Conservation (phyloP, 2,329 filamentous ascomycete genomes). For the Neonectria hederae region DNA sequence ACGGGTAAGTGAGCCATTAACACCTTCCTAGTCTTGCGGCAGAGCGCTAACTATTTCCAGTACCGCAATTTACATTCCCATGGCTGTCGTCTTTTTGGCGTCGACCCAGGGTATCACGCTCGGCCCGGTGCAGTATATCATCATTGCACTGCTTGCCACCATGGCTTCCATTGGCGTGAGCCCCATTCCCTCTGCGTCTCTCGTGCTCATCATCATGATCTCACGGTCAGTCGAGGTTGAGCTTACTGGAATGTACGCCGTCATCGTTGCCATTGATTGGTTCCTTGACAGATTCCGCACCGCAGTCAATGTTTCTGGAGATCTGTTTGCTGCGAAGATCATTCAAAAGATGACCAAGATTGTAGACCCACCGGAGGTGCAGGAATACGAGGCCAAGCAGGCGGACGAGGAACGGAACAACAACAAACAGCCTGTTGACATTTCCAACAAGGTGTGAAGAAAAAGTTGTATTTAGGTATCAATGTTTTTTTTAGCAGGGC, state of each 20-base stretch:
- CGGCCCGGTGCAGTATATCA: conserved; percentile 56
- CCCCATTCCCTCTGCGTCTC: conserved; percentile 61
- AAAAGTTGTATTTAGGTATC: neutral
- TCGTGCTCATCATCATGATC: conserved; percentile 63
- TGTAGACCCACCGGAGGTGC: conserved; percentile 29
- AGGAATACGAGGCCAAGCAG: conserved; percentile 32
- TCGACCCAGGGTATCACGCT: conserved; percentile 58
- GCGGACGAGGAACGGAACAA: conserved; percentile 16
- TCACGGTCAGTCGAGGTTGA: conserved; percentile 55
- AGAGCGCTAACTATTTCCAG: conserved; percentile 34
- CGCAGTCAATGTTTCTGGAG: conserved; percentile 60
- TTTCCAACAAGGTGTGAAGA: conserved; percentile 34
- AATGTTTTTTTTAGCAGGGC: conserved; percentile 21
- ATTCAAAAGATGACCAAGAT: conserved; percentile 41
- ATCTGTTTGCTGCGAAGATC: conserved; percentile 50
- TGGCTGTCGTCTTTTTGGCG: conserved; percentile 62
- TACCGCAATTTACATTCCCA: conserved; percentile 65
- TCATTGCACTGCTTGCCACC: conserved; percentile 59
- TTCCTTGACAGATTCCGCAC: conserved; percentile 66
- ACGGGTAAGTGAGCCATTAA: conserved; percentile 46
- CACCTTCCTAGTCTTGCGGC: neutral
- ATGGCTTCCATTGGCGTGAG: conserved; percentile 63
- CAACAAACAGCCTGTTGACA: conserved; percentile 19
- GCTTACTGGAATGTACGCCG: conserved; percentile 60
- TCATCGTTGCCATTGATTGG: conserved; percentile 65